Conservation (phyloP, 352 stramenopile species). For the Phytophthora litchii region DNA sequence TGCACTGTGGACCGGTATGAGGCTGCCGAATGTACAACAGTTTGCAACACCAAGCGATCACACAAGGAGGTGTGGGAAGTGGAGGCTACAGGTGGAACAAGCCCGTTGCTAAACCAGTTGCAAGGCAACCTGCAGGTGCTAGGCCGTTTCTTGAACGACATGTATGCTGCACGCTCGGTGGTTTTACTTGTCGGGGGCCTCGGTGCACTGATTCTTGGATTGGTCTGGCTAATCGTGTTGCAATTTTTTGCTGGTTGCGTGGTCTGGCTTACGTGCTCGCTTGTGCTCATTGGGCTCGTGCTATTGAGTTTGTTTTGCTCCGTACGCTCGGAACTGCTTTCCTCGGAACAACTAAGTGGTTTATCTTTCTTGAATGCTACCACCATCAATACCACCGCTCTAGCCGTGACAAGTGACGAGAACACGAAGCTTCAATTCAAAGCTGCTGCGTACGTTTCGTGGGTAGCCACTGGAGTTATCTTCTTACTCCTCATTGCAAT, state of each 20-base stretch:
- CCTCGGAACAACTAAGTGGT: slow-evolving; percentile 29
- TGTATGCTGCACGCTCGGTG: slow-evolving; percentile 60
- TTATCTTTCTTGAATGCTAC: slow-evolving; percentile 58
- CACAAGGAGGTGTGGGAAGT: slow-evolving; percentile 69
- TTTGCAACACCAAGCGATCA: slow-evolving; percentile 73
- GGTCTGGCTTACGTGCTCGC: slow-evolving; percentile 80
- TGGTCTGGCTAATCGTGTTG: slow-evolving; percentile 79
- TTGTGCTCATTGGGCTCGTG: slow-evolving; percentile 65
- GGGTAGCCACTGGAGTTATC: slow-evolving; percentile 51
- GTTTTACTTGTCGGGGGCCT: slow-evolving; percentile 62
- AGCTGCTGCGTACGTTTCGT: slow-evolving; percentile 63
- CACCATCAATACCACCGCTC: slow-evolving; percentile 30
- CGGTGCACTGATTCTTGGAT: slow-evolving; percentile 57
- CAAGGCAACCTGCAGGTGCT: slow-evolving; percentile 66
- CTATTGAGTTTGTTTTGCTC: slow-evolving; percentile 83
- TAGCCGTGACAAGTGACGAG: slow-evolving; percentile 35
- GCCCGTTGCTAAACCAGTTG: slow-evolving; percentile 75
- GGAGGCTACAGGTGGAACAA: slow-evolving; percentile 49
- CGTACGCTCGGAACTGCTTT: slow-evolving; percentile 67
- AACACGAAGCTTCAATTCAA: slow-evolving; percentile 68
- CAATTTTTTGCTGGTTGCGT: slow-evolving; percentile 79
- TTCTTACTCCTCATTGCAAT: slow-evolving; percentile 72
- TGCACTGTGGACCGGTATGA: slow-evolving; percentile 55
- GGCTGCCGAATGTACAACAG: slow-evolving; percentile 35
- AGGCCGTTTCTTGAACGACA: slow-evolving; percentile 76